Base-by-base conservation (phyloP, 805 yeast species). In the Starmera dryadoides region DNA sequence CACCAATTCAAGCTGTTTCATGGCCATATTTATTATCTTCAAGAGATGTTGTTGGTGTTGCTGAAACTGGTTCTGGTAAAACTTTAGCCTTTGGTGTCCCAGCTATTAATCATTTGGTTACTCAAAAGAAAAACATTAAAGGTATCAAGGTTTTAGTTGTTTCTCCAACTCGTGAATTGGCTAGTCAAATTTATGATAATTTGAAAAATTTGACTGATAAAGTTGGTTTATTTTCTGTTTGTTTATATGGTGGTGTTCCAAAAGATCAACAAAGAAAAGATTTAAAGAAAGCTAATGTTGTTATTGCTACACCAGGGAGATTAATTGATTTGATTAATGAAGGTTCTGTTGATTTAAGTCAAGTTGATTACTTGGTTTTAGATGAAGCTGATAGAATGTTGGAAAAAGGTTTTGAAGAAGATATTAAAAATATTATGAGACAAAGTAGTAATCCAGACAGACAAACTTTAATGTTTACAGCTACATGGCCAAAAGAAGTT, bases 401-500 rank as follows among this genome's bases (percentile, higher is more conserved):
- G 43, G 98, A 93, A 62, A 93, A 86, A 63, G 99, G 99, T 29
- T 93, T 93, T 55, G 98, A 94, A 65, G 94, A 91, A 59, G 98
- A 91, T 63, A 91, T 93, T 57, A 87, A 85, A 59, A 70, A 73
- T 46, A 87, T 93, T 48, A 78, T 93, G 57, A 75, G 81, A 34
- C 66, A 69, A 41, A 72, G 86, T 14, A 68, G 74, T 19, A 55
- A 63, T 25, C 38, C 55, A 3, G 58, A 62, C 20, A 71, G 98
- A 66, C 98, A 91, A 64, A 93, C 98, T 0, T 71, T 93, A 47
- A 93, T 93, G 98, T 93, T 93, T 65, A 91, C 98, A 9, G 99
- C 99, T n/a, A 93, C 99, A 1, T 93, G 98, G 98, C 99, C 99
- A n/a, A 86, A 85, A 53, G 95, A 91, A 65, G 98, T 93, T 28